Percentiles rank a stretch among this genome's conserved stretches.
phyloP scores from a whole-genome alignment of 306 rosid species.

The Pyrus pyrifolia region DNA sequence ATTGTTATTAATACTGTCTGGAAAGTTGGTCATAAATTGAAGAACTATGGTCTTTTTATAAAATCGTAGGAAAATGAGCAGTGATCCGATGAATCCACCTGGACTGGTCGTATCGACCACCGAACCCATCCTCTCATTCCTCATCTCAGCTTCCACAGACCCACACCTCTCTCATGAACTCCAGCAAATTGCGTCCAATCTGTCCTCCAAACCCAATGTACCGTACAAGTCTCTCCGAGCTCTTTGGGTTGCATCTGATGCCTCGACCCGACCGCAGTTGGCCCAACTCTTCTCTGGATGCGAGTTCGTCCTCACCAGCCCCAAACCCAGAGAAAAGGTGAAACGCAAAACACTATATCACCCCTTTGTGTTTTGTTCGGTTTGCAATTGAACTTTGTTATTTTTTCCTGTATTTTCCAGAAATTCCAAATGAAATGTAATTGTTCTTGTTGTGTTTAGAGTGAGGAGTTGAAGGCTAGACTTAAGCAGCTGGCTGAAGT shows the following conservation, averaged over 20 bases:
- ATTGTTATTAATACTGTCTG: too few species aligned
- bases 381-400: not conserved
- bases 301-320: constrained; percentile 49
- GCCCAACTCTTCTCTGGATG: constrained; percentile 46
- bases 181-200: constrained; percentile 45
- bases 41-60: too few species aligned
- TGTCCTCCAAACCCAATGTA: constrained; percentile 32
- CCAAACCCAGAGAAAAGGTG: constrained; percentile 82
- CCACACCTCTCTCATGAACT: constrained; percentile 45
- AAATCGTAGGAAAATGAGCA: constrained; percentile 10
- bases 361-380: not conserved
- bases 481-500: constrained; percentile 55
- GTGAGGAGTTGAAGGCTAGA: constrained; percentile 79
- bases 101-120: constrained; percentile 54
- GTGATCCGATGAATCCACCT: constrained; percentile 11
- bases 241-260: constrained; percentile 47
- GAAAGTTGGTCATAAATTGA: too few species aligned
- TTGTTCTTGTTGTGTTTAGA: constrained; percentile 28
- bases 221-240: constrained; percentile 51
- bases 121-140: constrained; percentile 42
- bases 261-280: constrained; percentile 39
- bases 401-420: not conserved
- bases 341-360: not conserved
- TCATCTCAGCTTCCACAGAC: constrained; percentile 42
- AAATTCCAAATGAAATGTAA: not conserved